Base-by-base conservation (phyloP, 768 basidiomycete species). In the Hydnum rufescens region DNA sequence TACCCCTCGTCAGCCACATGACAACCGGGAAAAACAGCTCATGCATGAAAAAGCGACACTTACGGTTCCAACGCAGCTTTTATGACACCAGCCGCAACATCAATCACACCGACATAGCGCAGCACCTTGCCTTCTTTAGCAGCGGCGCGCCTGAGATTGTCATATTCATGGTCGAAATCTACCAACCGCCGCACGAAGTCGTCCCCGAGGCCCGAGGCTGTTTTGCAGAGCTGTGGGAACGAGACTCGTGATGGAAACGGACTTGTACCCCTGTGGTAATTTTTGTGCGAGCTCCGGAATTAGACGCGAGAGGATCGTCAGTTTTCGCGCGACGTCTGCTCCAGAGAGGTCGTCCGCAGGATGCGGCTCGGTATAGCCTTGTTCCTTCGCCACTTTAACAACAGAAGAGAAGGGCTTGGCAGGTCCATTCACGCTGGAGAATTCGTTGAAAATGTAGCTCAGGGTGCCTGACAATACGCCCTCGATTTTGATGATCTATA, bases 401-500 rank as follows among this genome's bases (percentile, higher is more conserved):
- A 97, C 80, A 25, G 85, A 79, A 3, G 89, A 93, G 68, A 99
- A 97, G 28, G 69, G 68, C 1, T 80, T 79, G 0, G 81, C 82
- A 48, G 74, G 74, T 3, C 77, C 67, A 1, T 76, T 78, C 8
- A 28, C 44, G 3, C 77, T 80, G 2, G 85, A 80, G 68, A 90
- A 87, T 57, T 89, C 79, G 68, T 97, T 97, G 74, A 99, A 99
- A 68, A 99, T 97, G 69, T 97, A 99, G 63, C 83, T 88, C 73
- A 99, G 77, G 2, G 95, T 99, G 5, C 95, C 95, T 3, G 86
- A 90, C 65, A 99, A 87, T 22, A 97, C 95, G 34, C 95, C 95
- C 65, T 99, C 95, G 58, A 97, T 86, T 71, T 87, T 93, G 60
- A 72, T 68, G 56, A 93, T 70, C 81, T 85, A n/a, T 25, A 5